Conservation (phyloP, 1,284 basidiomycete species). For the Veloporphyrellus conicus region DNA sequence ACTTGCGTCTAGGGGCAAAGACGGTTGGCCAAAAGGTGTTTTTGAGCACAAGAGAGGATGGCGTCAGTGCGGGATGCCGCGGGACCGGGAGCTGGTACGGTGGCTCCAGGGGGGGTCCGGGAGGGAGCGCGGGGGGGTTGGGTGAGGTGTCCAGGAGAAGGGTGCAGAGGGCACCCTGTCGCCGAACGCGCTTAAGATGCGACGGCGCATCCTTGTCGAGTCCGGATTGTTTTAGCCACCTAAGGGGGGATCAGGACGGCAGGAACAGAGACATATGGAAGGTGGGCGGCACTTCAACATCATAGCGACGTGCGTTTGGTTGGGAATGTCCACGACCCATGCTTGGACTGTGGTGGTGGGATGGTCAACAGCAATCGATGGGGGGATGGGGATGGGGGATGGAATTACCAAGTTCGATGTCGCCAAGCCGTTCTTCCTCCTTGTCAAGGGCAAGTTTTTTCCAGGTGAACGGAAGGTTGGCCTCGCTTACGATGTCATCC, state of each 20-base stretch:
- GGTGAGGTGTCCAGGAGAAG: slow-evolving; percentile 50
- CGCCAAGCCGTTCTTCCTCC: slow-evolving; percentile 56
- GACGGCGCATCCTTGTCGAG: slow-evolving; percentile 60
- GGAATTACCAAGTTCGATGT: slow-evolving; percentile 49
- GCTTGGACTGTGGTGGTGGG: slow-evolving; percentile 42
- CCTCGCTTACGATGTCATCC: slow-evolving; percentile 48
- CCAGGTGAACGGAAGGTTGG: slow-evolving; percentile 59
- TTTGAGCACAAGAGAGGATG: slow-evolving; percentile 63
- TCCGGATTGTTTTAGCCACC: slow-evolving; percentile 60
- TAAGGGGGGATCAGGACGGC: slow-evolving; percentile 26
- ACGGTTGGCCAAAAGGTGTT: slow-evolving; percentile 77
- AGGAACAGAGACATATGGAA: background rate
- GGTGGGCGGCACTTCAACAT: slow-evolving; percentile 54
- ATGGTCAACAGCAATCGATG: background rate
- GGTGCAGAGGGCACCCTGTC: slow-evolving; percentile 42
- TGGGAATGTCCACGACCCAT: slow-evolving; percentile 84
- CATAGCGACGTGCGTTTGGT: slow-evolving; percentile 55
- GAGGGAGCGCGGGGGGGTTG: slow-evolving; percentile 36
- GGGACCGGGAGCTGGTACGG: slow-evolving; percentile 69
- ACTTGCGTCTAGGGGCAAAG: slow-evolving; percentile 69
- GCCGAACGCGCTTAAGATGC: slow-evolving; percentile 80
- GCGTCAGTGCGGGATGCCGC: slow-evolving; percentile 64
- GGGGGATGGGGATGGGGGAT: background rate
- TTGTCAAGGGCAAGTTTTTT: slow-evolving; percentile 51
- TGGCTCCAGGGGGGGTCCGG: slow-evolving; percentile 37